A percentile compares a stretch with the other conserved stretches of the same genome.
phyloP scores from a whole-genome alignment of 768 basidiomycete genomes.

The Russula dissimulans region DNA sequence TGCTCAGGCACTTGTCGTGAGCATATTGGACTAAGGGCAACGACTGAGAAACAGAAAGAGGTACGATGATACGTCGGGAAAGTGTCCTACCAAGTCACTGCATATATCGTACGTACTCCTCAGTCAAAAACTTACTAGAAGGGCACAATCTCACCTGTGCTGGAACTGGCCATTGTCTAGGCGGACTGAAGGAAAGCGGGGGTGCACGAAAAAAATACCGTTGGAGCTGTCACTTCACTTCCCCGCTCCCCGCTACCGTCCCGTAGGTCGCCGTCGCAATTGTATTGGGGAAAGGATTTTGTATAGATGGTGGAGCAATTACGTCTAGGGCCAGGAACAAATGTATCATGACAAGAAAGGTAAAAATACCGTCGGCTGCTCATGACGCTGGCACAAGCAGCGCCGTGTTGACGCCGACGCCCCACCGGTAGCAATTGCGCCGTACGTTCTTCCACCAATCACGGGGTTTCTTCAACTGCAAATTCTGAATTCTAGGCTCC shows the following conservation, averaged over 20 bases:
- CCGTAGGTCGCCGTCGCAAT: background rate
- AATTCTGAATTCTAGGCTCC: too few species aligned
- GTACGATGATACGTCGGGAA: background rate
- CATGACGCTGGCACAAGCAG: too few species aligned
- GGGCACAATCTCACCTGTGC: background rate
- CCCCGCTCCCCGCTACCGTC: background rate
- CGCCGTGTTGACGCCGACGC: too few species aligned
- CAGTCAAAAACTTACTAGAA: background rate
- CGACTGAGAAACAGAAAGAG: background rate
- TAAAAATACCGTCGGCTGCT: too few species aligned
- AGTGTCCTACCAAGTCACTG: slow-evolving; percentile 11
- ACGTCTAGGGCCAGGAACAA: too few species aligned
- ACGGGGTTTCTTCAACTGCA: too few species aligned
- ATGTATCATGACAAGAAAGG: too few species aligned
- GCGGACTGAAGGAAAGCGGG: background rate
- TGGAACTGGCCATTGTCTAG: slow-evolving; percentile 4
- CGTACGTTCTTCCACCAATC: too few species aligned
- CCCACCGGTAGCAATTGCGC: too few species aligned
- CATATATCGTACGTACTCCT: background rate
- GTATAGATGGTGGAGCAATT: too few species aligned
- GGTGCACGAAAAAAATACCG: too few species aligned
- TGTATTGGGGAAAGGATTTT: too few species aligned
- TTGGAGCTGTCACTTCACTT: background rate
- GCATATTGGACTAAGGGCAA: slow-evolving; percentile 9
- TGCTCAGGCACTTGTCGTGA: slow-evolving; percentile 9